These are phyloP conservation scores for Bocquillonia castaneifolia DNA, from an alignment of 441 rosid species.

Conservation along the genomic window DNA sequence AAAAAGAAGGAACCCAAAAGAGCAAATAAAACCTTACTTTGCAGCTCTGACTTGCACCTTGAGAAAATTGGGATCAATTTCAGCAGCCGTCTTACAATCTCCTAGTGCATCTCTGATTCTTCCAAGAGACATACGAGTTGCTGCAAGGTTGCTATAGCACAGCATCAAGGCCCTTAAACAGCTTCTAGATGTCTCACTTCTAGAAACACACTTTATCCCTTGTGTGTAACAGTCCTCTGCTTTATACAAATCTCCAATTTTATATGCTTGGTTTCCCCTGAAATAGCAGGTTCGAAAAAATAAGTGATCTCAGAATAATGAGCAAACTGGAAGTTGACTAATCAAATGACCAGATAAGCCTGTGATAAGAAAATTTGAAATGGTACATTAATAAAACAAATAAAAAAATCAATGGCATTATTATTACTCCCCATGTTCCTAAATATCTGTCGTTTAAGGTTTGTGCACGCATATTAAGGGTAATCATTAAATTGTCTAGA, in stretches of 20 bases:
- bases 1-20: slow-evolving; percentile 14
- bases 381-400: not conserved
- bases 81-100: slow-evolving; percentile 81
- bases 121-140: slow-evolving; percentile 79
- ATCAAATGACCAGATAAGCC: slow-evolving; percentile 14
- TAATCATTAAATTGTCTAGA: too few relatives aligned
- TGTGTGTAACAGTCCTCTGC: slow-evolving; percentile 89
- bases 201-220: slow-evolving; percentile 67
- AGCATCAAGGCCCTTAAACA: slow-evolving; percentile 84
- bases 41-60: slow-evolving; percentile 90
- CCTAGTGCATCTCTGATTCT: slow-evolving; percentile 82
- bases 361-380: not conserved
- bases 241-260: slow-evolving; percentile 58
- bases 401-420: not conserved
- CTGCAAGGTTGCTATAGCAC: slow-evolving; percentile 96
- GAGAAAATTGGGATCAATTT: slow-evolving; percentile 77
- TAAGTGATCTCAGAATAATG: slow-evolving; percentile 4
- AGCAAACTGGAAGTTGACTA: slow-evolving; percentile 6
- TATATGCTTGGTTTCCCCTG: slow-evolving; percentile 96
- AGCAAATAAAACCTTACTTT: slow-evolving; percentile 48
- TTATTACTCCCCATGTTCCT: too few relatives aligned
- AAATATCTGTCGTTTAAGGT: too few relatives aligned
- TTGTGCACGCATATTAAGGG: too few relatives aligned
- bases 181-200: slow-evolving; percentile 64
- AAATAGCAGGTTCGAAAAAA: slow-evolving; percentile 26